Base-by-base conservation (phyloP, 352 stramenopile genomes). In the Vaucheria bursata region DNA sequence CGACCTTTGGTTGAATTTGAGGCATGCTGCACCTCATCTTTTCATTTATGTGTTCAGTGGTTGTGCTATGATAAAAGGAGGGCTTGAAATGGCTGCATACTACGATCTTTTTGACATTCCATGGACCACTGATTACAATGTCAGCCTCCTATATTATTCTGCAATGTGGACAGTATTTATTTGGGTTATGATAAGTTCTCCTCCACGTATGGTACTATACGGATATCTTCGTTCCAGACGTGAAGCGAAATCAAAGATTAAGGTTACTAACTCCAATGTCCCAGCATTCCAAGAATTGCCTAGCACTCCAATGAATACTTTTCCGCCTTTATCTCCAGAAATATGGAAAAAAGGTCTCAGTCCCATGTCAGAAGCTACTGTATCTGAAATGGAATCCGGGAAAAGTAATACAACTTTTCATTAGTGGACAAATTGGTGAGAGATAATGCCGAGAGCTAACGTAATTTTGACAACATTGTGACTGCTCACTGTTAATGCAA, bases 221-320 rank as follows among this genome's bases (percentile, higher is more conserved):
- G 53, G 53, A 2, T 68, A 34, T 31, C 53, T 31, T 2, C 53
- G 53, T 34, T 31, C 53, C 31, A 31, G 53, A 31, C 2, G 53
- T 2, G 53, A 68, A 34, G 53, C 53, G 2, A 2, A 2, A 2
- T 68, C 53, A 31, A 34, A 31, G 2, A 2, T 68, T 34, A 68
- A 68, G 53, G 34, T 31, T 34, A 68, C 53, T 34, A 68, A 68
- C 8, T 2, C 53, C 2, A 68, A 68, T 7, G 53, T 68, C 2
- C 53, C 53, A 31, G 53, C 53, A 7, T 25, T 59, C n/a, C 53
- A 68, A 34, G 53, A 68, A 34, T 34, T 68, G 2, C 53, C 53
- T 34, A 68, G 2, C 2, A 68, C 53, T 31, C 53, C 53, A 31
- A 68, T 68, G 53, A 68, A 68, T 34, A 68, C 53, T 31, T 68